Base-by-base conservation (phyloP, 2,329 filamentous ascomycete species). In the Epichloe amarillans region DNA sequence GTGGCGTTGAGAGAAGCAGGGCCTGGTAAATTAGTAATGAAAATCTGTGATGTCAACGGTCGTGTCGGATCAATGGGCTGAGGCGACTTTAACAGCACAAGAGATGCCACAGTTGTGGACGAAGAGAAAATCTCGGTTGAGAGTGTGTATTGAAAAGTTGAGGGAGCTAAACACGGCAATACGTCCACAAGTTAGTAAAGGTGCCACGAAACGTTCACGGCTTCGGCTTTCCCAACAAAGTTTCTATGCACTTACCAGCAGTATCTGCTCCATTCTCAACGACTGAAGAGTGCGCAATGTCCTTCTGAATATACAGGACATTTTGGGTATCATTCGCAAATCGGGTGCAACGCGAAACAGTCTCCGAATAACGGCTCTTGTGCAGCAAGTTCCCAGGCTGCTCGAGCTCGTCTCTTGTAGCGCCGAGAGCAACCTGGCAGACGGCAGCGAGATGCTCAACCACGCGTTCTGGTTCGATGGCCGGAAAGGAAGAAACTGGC, bases 221-320 rank as follows among this genome's bases (percentile, higher is more conserved):
- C 12, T 35, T 23, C 30, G n/a, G n/a, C 38, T 21, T 23, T 10
- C 8, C 3, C 12, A 12, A 10, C 3, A 36, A n/a, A 4, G 6
- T 3, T 6, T 19, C 7, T 6, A 30, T 17, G 33, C 41, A 58
- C 73, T 56, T 64, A 78, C 74, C 64, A 58, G 68, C 59, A 53
- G 69, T 66, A 51, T 71, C 68, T 15, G 67, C 60, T 43, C 71
- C 76, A 55, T 79, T 74, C 51, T 76, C 70, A 40, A 72, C 62
- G 50, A 75, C 66, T 46, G 77, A 72, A 12, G 74, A 73, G 56
- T 75, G 72, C 49, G 77, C 69, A 56, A 83, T 64, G 63, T 91
- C 88, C 70, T 96, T 95, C 65, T 93, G 86, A 56, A 96, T 84
- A 69, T 97, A 97, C 56, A 98, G 74, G 50, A 86, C 88, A 55